Base-by-base conservation (phyloP, 306 rosid genomes). In the Castanea sativa region DNA sequence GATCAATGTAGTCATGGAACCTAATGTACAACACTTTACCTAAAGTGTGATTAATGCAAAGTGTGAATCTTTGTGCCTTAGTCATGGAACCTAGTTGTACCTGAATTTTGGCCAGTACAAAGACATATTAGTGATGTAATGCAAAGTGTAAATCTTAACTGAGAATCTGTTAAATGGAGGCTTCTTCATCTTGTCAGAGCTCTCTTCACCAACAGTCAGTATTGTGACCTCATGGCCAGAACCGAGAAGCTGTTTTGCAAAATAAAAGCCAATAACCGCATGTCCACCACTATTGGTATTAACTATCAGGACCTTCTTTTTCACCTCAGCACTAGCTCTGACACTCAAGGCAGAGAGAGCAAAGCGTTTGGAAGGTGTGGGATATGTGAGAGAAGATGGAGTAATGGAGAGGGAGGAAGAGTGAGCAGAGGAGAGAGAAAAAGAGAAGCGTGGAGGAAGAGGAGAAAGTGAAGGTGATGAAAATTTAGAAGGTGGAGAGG, bases 131-230 rank as follows among this genome's bases (percentile, higher is more conserved):
- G 58, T 25, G 45, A 43, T 70, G 45, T 4, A 82, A 18, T 29
- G 2, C 20, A 45, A 75, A 68, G 78, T 11, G 14, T 16, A 76
- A 56, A 55, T 69, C 71, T 58, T 85, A 51, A 89, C 99, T 74
- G 97, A 89, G 80, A 95, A 91, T 93, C 98, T 88, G 88, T 56
- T 89, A 52, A 91, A 95, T 51, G 97, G 99, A 76, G 97, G 94
- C 79, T 94, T 92, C 87, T 90, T 91, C 97, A 92, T 94, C 88
- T 92, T 91, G 78, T 90, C 97, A 0, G 99, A 94, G 77, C 82
- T 71, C 84, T 92, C 91, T 67, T 92, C 97, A 76, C 97, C 97
- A 74, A 94, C 95, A 23, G 98, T 95, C 72, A 95, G 81, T 13
- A 95, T 63, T 12, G 94, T 93, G 84, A 91, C 98, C 1, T 89